Conservation (phyloP, 352 stramenopile genomes). For the Thalassiosira hispida region DNA sequence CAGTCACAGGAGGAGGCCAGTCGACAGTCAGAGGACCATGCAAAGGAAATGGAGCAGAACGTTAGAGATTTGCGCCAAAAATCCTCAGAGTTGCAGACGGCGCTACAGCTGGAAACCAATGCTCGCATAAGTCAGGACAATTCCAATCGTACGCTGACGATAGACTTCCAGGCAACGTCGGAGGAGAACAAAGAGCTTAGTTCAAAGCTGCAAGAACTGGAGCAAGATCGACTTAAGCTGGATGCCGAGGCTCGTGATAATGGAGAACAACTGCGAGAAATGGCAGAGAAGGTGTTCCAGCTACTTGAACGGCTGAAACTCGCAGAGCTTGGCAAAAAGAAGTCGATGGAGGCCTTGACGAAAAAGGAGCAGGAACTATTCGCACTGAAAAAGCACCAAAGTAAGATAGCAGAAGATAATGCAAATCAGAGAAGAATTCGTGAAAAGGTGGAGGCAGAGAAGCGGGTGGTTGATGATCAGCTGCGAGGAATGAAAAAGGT, state of each 20-base stretch:
- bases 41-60: conserved; percentile 88
- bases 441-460: conserved; percentile 93
- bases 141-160: conserved; percentile 76
- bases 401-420: conserved; percentile 91
- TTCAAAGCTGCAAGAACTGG: conserved; percentile 89
- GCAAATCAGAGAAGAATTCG: conserved; percentile 92
- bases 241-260: conserved; percentile 94
- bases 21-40: conserved; percentile 91
- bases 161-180: conserved; percentile 76
- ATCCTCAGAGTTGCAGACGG: conserved; percentile 92
- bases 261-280: conserved; percentile 94
- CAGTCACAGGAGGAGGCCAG: conserved; percentile 94
- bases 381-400: conserved; percentile 94
- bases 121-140: conserved; percentile 91
- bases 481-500: conserved; percentile 94
- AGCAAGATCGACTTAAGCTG: conserved; percentile 93
- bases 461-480: conserved; percentile 93
- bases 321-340: conserved; percentile 94
- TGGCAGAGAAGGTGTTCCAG: conserved; percentile 97
- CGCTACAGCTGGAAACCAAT: conserved; percentile 93
- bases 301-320: conserved; percentile 95
- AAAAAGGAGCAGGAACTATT: conserved; percentile 95
- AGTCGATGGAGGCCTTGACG: conserved; percentile 92
- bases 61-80: conserved; percentile 89
- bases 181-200: conserved; percentile 89